These are phyloP conservation scores for Tolypocladium ovalisporum DNA, from an alignment of 2,329 filamentous ascomycete species.

Conservation along the genomic window DNA sequence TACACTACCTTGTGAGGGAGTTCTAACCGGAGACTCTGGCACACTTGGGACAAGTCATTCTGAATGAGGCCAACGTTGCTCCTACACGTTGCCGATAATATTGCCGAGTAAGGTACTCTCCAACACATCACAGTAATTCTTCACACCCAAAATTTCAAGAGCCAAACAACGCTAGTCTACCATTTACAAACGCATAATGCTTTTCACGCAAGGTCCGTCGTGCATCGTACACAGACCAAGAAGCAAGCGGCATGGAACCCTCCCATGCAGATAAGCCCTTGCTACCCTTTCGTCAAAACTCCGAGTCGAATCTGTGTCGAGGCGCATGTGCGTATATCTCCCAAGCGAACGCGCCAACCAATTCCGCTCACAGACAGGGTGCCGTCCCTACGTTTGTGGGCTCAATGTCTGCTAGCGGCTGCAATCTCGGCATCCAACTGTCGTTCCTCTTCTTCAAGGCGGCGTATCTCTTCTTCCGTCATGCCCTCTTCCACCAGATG, in stretches of 20 bases:
- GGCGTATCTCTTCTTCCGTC: slow-evolving; percentile 43
- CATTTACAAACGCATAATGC: neutral
- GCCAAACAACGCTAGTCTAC: neutral
- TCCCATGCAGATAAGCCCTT: neutral
- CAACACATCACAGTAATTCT: neutral
- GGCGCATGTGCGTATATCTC: too few relatives aligned
- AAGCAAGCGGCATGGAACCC: neutral
- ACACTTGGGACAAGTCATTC: neutral
- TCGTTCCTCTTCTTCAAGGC: slow-evolving; percentile 47
- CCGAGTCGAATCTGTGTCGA: neutral
- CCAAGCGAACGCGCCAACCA: neutral
- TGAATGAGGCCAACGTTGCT: neutral
- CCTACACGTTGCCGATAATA: neutral
- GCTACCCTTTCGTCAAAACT: neutral
- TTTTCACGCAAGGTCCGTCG: neutral
- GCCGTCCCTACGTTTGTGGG: neutral
- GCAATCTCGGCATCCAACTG: slow-evolving; percentile 47
- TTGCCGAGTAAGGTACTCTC: neutral
- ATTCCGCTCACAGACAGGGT: neutral
- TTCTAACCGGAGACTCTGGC: neutral
- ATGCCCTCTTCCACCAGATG: slow-evolving; percentile 51
- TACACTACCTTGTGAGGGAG: neutral
- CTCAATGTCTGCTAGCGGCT: slow-evolving; percentile 22
- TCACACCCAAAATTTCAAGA: too few relatives aligned
- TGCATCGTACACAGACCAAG: neutral